Base-by-base conservation (phyloP, 805 yeast species). In the Kregervanrija pseudodelftensis region DNA sequence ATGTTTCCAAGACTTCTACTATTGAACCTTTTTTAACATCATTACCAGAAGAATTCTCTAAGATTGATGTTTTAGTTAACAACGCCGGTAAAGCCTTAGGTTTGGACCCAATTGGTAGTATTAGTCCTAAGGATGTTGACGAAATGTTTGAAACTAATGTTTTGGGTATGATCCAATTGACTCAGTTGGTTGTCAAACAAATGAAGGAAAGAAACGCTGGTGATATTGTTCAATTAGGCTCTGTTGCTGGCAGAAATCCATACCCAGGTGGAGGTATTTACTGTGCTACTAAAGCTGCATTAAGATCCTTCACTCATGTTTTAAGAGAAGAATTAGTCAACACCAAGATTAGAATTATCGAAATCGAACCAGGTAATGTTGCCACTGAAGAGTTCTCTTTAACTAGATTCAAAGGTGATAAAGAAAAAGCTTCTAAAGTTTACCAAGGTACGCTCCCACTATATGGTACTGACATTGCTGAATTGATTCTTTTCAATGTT, bases 61-160 rank as follows among this genome's bases (percentile, higher is more conserved):
- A 76, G 51, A 74, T 83, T 50, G 91, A 83, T 57, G 73, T 83
- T 36, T 65, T 83, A 51, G 68, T 83, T 39, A 83, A 83, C 64
- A 83, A 83, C 56, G 90, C 90, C 2, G 89, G 89, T 42, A 77
- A 77, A 67, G 97, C 95, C 1, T 65, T 80, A 39, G 97, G 97
- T 3, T 69, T 73, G 44, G 96, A 83, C 36, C 71, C 73, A 44
- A 83, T 89, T 44, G 96, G 96, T 12, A 66, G 69, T 4, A 79
- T 91, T 49, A 64, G 65, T 1, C 64, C 71, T n/a, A 65, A 66
- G 5, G 96, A 89, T 58, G 76, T 88, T 39, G 70, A 73, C 40
- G 78, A 74, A 39, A 87, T 88, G 88, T 81, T 86, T 65, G 73
- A 82, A 56, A 88, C 96, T 47, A 91, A 90, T 58, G 96, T 91